Base-by-base conservation (phyloP, 768 basidiomycete genomes). In the Tephrocybe sp. region DNA sequence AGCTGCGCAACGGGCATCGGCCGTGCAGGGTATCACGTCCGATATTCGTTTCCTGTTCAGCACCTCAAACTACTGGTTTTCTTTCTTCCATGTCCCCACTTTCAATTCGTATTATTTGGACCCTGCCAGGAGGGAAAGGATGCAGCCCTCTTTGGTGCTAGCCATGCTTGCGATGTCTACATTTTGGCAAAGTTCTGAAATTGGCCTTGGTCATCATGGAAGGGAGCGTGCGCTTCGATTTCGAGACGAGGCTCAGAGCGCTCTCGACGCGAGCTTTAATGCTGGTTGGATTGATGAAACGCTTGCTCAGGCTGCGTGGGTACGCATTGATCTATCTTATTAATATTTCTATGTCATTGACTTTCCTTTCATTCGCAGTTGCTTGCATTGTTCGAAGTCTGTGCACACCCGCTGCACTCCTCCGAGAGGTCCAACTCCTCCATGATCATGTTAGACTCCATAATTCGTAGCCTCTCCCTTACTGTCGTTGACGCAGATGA, bases 261-360 rank as follows among this genome's bases (percentile, higher is more conserved):
- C 83, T 10, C 66, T 90, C 54, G 85, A 90, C 52, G 82, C 83
- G 19, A 88, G 86, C 59, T 65, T 86, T 50, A 83, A 78, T 59
- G 78, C 83, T 37, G 77, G 80, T 15, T 86, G 84, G 82, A 74
- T 90, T 12, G 86, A 90, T 55, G 82, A 86, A 58, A 80, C 78
- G 25, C 74, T 89, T 6, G 85, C 82, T 11, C 84, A 90, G 65
- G 84, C 86, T 30, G 83, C 85, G 47, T 90, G 84, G 84, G 87
- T 88, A 62, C 56, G 78, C 55, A 23, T 7, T 19, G 34, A 44
- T 18, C 10, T 47, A n/a, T 37, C 21, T 2, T 21, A 29, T 22
- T 34, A 36, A 31, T 49, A 46, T 4, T 49, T 33, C 27, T 37
- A 44, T 38, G n/a, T 36, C 45, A 16, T 48, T 42, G 13, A 42